Evolutionary conservation across 495 filamentous ascomycete species (phyloP), one percentile per base, ranked within the genome.

Genomic region (Xylaria intraflava): DNA sequence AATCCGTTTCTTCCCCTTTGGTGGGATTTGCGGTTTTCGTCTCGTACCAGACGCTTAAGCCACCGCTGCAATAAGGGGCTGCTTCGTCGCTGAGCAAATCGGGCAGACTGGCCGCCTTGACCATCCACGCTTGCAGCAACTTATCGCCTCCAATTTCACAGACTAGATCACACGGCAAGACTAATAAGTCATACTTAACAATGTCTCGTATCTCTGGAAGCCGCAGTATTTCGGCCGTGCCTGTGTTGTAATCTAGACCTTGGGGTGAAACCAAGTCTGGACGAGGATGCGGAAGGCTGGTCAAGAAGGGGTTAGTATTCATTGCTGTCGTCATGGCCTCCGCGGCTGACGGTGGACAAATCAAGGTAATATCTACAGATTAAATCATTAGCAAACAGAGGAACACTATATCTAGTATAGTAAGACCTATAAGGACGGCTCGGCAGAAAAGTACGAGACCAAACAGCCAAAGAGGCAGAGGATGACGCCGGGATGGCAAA

Each of bases 1-100:
- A 95, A 58, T 98, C 93, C 3, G 90, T 90, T 58, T 93, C 89
- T 65, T 95, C 87, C 5, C 84, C 87, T 71, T 97, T 97, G 54
- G 89, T 76, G 41, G 81, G 83, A 31, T 78, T 81, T 51, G 82
- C 83, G 6, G 81, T 83, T 65, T 87, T 86, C 5, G 91, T 95
- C 58, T 87, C 81, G 66, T 96, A 97, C 80, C 87, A 96, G 6
- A 97, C 84, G 3, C 83, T 83, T 24, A 97, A 72, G 9, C 88
- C 91, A 31, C 91, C 90, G 61, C 85, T 78, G 24, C 65, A 64
- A 36, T 55, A 55, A 9, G 60, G 57, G 19, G 57, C 53, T n/a
- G 72, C 39, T 53, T 71, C 78, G 27, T 69, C 66, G 14, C 65
- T 63, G 3, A 78, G 56, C 33, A 75, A 56, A 39, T 72, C 70